Base-by-base conservation (phyloP, 805 yeast genomes). In the Torulaspora delbrueckii region DNA sequence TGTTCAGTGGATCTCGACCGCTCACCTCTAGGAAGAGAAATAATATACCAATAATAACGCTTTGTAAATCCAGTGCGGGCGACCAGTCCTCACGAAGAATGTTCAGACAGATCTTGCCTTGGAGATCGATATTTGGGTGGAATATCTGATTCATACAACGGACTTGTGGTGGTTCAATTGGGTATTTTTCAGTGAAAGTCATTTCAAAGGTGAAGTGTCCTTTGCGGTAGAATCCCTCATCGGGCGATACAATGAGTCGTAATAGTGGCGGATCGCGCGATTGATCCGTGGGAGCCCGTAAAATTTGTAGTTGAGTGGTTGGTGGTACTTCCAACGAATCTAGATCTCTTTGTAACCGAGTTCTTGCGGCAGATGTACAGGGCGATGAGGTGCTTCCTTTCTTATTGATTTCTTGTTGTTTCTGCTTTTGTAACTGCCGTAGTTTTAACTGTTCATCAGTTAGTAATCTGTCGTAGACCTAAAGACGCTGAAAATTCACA, bases 1-100 rank as follows among this genome's bases (percentile, higher is more conserved):
- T 87, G 64, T 93, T 93, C 56, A 91, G 74, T 3, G 98, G 98
- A 63, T 91, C 98, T 50, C 81, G 82, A 1, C 95, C 84, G 62
- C 88, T 91, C 6, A 97, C 96, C 55, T 91, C 97, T 43, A 87
- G 68, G 56, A 91, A 89, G 50, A 91, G 73, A 60, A 84, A 89
- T 57, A 89, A 78, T 43, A 91, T 72, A 0, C 99, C 98, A 32
- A 90, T 82, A 45, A 90, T 73, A 7, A 91, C 81, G 4, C 90
- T 75, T 60, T 85, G 87, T 59, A 91, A 69, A 47, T 84, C 86
- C 54, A 91, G 71, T 0, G 89, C 96, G 0, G 99, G 98, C 24
- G 89, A 81, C 99, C 99, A 91, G 63, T 91, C 98, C 63, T 90
- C 96, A 55, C 98, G 72, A 48, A 91, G 71, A 28, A 91, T 90